phyloP scores from a whole-genome alignment of 2,329 filamentous ascomycete species.

The Calonectria fujianensis region DNA sequence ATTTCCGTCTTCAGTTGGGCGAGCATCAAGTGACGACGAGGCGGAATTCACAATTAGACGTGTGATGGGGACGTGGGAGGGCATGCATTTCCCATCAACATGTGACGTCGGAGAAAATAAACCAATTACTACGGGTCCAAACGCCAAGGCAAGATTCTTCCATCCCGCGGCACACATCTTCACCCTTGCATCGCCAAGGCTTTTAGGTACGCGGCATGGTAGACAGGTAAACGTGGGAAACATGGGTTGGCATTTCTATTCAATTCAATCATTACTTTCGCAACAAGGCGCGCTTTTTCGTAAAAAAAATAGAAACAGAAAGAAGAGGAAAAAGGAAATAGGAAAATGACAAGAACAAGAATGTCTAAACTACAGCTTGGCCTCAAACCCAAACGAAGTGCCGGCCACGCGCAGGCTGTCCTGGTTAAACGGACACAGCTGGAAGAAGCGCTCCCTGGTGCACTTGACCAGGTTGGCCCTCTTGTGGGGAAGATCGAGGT shows the following conservation, averaged over 20 bases:
- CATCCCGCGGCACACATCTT: too few species aligned
- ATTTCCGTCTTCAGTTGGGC: not conserved
- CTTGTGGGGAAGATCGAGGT: slow-evolving; percentile 83
- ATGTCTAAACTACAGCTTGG: slow-evolving; percentile 66
- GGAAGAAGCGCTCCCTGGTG: slow-evolving; percentile 81
- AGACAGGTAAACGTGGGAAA: not conserved
- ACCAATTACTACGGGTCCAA: not conserved
- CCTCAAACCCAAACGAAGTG: slow-evolving; percentile 70
- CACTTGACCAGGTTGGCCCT: slow-evolving; percentile 80
- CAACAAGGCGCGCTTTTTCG: slow-evolving; percentile 7
- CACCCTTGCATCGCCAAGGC: slow-evolving; percentile 13
- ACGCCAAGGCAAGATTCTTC: not conserved
- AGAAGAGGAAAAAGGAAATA: not conserved
- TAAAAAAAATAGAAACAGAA: not conserved
- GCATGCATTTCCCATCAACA: not conserved
- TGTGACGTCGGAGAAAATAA: not conserved
- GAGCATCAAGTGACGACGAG: not conserved
- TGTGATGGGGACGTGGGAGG: not conserved
- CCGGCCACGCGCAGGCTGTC: slow-evolving; percentile 72
- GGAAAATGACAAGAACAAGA: not conserved
- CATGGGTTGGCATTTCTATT: slow-evolving; percentile 12
- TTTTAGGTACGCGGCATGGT: not conserved
- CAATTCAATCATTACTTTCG: slow-evolving; percentile 16
- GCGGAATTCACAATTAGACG: too few species aligned
- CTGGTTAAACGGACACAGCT: slow-evolving; percentile 75